Evolutionary conservation across 805 yeast genomes (phyloP), one percentile per base, ranked within the genome.

Genomic region (Wickerhamomyces rabaulensis): DNA sequence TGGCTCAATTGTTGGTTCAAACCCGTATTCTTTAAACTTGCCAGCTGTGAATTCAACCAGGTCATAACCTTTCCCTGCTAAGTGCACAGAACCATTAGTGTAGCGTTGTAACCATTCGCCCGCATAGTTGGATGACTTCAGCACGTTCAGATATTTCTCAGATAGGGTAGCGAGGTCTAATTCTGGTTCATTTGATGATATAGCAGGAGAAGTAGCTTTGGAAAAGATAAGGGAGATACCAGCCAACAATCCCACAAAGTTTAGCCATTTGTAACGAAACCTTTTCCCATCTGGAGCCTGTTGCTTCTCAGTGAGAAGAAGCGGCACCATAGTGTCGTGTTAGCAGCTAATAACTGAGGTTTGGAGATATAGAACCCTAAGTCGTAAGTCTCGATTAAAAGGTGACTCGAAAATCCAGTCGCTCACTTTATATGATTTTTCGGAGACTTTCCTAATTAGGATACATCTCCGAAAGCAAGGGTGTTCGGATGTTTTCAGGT

Each of bases 1-100:
- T 8, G 76, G 64, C 52, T 79, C 87, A 43, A 82, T 67, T 23
- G 63, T 65, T 7, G 81, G 62, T 29, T 69, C 63, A 47, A 83
- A 64, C 1, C 92, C 92, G 55, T 69, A 84, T 52, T 79, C 82
- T 42, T 68, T 71, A 54, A 81, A 79, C 62, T 79, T 77, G 15
- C 65, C 68, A 23, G 69, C 67, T 3, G 91, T 83, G 76, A 81
- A 86, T 45, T 82, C 68, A 20, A 74, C 82, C 46, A 77, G 61
- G 29, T 62, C 73, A 31, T 62, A 54, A 50, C 73, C 74, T 12
- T 76, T 70, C 3, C 84, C 84, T 4, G 87, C 84, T 48, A 82
- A 62, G 57, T 82, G 87, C 3, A 29, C 9, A 2, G 82, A 73
- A 33, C 70, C 72, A 6, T 68, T 50, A 1, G 87, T 76, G 55